These are phyloP conservation scores for Fusarium pseudocircinatum DNA, from an alignment of 2,329 filamentous ascomycete genomes.

Conservation along the genomic window DNA sequence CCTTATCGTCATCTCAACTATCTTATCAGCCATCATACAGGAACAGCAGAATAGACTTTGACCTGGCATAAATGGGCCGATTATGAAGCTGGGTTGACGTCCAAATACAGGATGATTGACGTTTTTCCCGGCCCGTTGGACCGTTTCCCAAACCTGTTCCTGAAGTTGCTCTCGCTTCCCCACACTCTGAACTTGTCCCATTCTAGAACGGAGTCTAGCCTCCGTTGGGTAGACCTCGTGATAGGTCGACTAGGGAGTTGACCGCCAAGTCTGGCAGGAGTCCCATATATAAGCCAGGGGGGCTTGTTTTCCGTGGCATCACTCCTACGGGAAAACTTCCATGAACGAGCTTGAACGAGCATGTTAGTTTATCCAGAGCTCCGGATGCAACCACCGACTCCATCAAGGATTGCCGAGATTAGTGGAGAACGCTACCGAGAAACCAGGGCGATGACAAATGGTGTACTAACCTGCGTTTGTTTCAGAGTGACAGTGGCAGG, in stretches of 20 bases:
- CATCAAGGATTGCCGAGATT: background rate
- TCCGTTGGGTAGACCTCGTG: slow-evolving; percentile 1
- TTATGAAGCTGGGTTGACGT: background rate
- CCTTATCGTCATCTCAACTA: background rate
- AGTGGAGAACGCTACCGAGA: background rate
- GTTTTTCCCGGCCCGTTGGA: slow-evolving; percentile 3
- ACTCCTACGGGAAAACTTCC: background rate
- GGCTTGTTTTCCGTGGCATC: background rate
- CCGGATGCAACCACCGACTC: background rate
- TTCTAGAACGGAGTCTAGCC: slow-evolving; percentile 12
- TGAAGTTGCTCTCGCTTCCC: background rate
- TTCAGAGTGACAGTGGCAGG: background rate
- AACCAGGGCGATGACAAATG: background rate
- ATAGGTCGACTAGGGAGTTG: background rate
- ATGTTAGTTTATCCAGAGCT: background rate
- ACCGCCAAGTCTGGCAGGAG: background rate
- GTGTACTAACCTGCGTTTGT: background rate
- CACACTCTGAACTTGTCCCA: slow-evolving; percentile 2
- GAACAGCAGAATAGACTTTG: background rate
- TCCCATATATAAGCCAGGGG: background rate
- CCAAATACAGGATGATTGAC: background rate
- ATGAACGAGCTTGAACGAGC: background rate
- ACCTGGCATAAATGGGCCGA: background rate
- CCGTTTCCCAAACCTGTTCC: slow-evolving; percentile 3
- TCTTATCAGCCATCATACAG: background rate